phyloP scores from a whole-genome alignment of 1,284 basidiomycete genomes.

The Porodaedalea pini region DNA sequence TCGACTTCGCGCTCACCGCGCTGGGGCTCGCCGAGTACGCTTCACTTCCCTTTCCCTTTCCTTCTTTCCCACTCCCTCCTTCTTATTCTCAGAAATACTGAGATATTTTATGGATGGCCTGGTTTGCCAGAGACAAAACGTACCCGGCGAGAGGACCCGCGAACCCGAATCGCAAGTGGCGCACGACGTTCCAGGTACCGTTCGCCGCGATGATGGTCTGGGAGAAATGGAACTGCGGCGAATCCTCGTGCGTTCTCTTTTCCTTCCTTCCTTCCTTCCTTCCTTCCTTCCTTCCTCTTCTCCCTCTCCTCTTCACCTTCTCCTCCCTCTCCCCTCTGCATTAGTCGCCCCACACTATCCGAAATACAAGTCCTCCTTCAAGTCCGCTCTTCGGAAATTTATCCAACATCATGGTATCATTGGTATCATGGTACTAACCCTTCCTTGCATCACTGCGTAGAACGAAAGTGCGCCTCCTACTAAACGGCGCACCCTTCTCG shows the following conservation, averaged over 20 bases:
- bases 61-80: not conserved
- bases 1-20: conserved; percentile 42
- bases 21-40: conserved; percentile 40
- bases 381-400: too few relatives aligned
- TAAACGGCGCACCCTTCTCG: conserved; percentile 42
- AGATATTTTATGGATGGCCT: too few relatives aligned
- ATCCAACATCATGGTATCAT: not conserved
- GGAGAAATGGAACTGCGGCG: conserved; percentile 41
- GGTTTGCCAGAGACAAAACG: conserved; percentile 26
- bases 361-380: too few relatives aligned
- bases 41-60: not conserved
- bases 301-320: too few relatives aligned
- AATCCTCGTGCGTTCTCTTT: conserved; percentile 28
- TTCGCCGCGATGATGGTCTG: conserved; percentile 46
- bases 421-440: not conserved
- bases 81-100: conserved; percentile 22
- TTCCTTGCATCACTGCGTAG: conserved; percentile 29
- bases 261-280: not conserved
- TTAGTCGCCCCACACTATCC: too few relatives aligned
- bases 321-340: too few relatives aligned
- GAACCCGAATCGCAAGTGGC: conserved; percentile 35
- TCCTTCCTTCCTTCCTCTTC: not conserved
- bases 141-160: conserved; percentile 31
- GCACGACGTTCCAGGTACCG: conserved; percentile 41
- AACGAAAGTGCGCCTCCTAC: conserved; percentile 42